A percentile compares a stretch with the other conserved stretches of the same genome.
Evolutionary conservation across 257 asterid species (phyloP).

Genomic region (Handroanthus guayacan): DNA sequence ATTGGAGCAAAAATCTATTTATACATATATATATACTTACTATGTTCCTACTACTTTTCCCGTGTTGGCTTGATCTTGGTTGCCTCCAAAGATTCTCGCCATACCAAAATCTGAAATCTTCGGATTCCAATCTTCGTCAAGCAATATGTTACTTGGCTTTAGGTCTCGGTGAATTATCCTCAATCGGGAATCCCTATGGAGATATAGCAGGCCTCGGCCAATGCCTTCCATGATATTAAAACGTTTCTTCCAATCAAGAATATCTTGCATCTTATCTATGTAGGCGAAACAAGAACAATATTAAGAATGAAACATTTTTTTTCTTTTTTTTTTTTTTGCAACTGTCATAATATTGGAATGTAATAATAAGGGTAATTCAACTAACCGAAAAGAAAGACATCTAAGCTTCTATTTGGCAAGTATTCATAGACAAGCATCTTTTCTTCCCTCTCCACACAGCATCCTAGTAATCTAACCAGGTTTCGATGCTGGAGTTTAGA

Average conservation of each 20-base stretch:
- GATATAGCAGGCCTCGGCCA: slow-evolving; percentile 53
- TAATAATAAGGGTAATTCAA: neutral
- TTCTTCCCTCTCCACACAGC: slow-evolving; percentile 53
- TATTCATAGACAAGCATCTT: slow-evolving; percentile 52
- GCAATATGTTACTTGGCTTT: slow-evolving; percentile 50
- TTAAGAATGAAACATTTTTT: neutral
- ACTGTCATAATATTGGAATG: neutral
- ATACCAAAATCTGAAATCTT: slow-evolving; percentile 62
- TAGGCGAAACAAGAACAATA: neutral
- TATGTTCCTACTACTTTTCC: slow-evolving; percentile 50
- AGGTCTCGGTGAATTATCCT: slow-evolving; percentile 52
- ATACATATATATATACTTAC: slow-evolving; percentile 37
- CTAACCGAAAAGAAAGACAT: slow-evolving; percentile 50
- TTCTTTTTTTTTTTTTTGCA: neutral
- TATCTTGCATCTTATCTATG: slow-evolving; percentile 31
- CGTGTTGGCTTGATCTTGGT: slow-evolving; percentile 51
- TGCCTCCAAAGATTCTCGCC: slow-evolving; percentile 56
- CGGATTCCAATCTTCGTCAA: slow-evolving; percentile 47
- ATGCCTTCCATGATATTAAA: slow-evolving; percentile 51
- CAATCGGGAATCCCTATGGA: slow-evolving; percentile 53
- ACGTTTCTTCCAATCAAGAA: slow-evolving; percentile 49
- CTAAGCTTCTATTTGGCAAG: slow-evolving; percentile 54
- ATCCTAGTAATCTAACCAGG: slow-evolving; percentile 49
- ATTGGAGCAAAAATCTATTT: neutral
- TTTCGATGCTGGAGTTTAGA: slow-evolving; percentile 59